Evolutionary conservation across 164 flowering plant species (phyloP), one percentile per base, ranked within the genome.

Genomic region (Litsea cubeba): DNA sequence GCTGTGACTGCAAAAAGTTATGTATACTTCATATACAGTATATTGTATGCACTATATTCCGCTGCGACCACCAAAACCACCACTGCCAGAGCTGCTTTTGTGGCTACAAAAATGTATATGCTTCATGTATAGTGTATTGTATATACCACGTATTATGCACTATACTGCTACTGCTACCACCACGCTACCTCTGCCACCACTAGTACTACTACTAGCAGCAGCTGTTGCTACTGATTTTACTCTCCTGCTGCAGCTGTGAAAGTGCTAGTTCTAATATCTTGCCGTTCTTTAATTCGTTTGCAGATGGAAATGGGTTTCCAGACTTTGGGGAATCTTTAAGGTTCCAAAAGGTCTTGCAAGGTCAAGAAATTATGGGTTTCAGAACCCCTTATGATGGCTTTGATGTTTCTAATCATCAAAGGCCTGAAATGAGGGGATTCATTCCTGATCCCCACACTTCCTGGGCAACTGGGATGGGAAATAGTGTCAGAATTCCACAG

Each of bases 331-430:
- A 84, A 66, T 87, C 97, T 12, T 57, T 87, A 62, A 81, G 90
- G 88, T 89, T 94, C 89, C 84, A 90, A 78, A 87, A 95, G 98
- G 97, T 95, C 98, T 95, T 95, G 97, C 98, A 93, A 95, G 98
- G 98, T 95, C 97, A 93, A 95, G 98, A 95, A 93, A 93, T 88
- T 77, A 51, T 85, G 62, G 86, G 88, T 85, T 86, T 85, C 46
- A 72, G 79, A 69, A 85, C 92, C 87, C 87, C 88, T 77, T 73
- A 79, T 30, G 76, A 82, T 76, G 85, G 88, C 62, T 50, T 87
- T 83, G 91, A 89, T 78, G 79, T 69, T 66, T 71, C 83, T 64
- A 87, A 82, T 84, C 87, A 77, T 70, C 85, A 72, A 35, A 80
- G 80, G 63, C 71, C 87, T 54, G 88, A 85, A 66, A 65, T 71